Percentiles rank a stretch among this genome's conserved stretches.
phyloP scores from a whole-genome alignment of 1,284 basidiomycete species.

The Cutaneotrichosporon sp. region DNA sequence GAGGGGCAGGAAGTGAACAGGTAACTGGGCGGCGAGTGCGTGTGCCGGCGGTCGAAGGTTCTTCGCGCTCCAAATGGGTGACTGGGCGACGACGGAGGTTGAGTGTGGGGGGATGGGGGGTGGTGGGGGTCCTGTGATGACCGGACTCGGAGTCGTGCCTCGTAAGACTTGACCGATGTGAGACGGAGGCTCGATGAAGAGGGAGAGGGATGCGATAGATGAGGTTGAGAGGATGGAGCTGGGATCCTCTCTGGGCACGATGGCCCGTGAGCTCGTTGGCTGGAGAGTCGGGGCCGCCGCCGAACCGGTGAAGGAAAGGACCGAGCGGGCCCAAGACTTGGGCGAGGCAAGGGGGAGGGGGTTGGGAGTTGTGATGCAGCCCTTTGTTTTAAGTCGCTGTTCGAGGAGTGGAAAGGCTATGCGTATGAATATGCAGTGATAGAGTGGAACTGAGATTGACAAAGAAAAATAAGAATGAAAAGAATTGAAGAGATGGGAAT shows the following conservation, averaged over 20 bases:
- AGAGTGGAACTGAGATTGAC: too few relatives aligned
- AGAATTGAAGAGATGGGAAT: too few relatives aligned
- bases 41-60: constrained; percentile 4
- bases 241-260: background rate
- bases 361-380: too few relatives aligned
- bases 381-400: too few relatives aligned
- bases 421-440: too few relatives aligned
- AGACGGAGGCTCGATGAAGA: background rate
- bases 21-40: background rate
- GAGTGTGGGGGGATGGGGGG: too few relatives aligned
- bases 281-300: background rate
- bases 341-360: background rate
- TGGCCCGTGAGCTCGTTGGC: background rate
- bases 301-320: constrained; percentile 1
- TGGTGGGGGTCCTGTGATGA: background rate
- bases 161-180: too few relatives aligned
- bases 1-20: background rate
- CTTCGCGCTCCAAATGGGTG: constrained; percentile 1
- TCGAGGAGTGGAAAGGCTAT: too few relatives aligned
- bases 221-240: background rate
- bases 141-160: background rate
- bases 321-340: background rate
- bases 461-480: too few relatives aligned
- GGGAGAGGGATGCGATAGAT: too few relatives aligned
- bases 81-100: constrained; percentile 1